phyloP scores from a whole-genome alignment of 805 yeast genomes.

The Helenozyma rhizophorensis region DNA sequence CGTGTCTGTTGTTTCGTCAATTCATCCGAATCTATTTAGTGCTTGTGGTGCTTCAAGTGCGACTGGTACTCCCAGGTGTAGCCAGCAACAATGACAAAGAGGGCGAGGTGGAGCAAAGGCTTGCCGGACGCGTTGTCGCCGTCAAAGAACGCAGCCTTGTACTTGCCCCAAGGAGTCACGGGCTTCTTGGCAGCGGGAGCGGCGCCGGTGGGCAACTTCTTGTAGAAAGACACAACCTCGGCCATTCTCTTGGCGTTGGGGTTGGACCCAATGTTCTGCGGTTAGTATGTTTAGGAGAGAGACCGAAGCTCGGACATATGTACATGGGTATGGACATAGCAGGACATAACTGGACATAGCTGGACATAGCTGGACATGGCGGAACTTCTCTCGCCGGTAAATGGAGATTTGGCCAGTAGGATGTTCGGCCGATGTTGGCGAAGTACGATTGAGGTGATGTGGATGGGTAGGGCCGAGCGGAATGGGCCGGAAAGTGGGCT shows the following conservation, averaged over 20 bases:
- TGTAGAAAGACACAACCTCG: conserved; percentile 92
- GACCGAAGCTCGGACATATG: no score
- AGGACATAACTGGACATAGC: no score
- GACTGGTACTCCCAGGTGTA: conserved; percentile 91
- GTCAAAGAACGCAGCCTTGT: conserved; percentile 82
- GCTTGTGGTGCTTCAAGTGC: conserved; percentile 55
- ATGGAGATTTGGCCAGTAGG: not conserved
- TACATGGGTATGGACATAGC: no score
- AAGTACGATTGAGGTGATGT: no score
- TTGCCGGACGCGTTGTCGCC: conserved; percentile 80
- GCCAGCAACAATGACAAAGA: conserved; percentile 67
- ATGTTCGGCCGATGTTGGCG: no score
- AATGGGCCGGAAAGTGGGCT: no score
- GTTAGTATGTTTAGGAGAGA: conserved; percentile 20
- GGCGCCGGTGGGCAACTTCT: conserved; percentile 90
- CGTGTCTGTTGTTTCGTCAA: no score
- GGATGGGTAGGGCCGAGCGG: no score
- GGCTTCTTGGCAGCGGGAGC: conserved; percentile 71
- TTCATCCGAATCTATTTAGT: no score
- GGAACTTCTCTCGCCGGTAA: no score
- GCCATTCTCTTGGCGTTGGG: conserved; percentile 97
- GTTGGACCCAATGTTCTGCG: conserved; percentile 83
- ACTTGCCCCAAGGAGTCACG: conserved; percentile 64
- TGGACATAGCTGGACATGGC: no score
- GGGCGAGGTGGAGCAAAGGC: conserved; percentile 75